Evolutionary conservation across 169 alveolate species (phyloP), one percentile per base, ranked within the genome.

Genomic region (Cryptosporidium sp.): DNA sequence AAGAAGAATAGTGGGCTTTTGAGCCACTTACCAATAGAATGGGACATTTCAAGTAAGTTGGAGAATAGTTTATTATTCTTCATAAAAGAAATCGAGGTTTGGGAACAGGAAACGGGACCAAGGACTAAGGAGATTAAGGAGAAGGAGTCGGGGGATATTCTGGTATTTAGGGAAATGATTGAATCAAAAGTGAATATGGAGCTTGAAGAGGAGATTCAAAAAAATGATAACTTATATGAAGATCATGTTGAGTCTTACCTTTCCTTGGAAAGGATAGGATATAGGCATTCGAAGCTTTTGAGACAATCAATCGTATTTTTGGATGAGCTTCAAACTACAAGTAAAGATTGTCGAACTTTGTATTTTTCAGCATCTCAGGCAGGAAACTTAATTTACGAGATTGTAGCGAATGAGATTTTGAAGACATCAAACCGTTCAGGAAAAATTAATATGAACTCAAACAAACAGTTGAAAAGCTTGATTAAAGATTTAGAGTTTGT

Each of bases 401-500:
- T 73, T 3, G 52, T 73, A 33, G 68, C 86, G 2, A 73, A 58
- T 73, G 51, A 52, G 4, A 73, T 73, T 10, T 59, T 73, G 5
- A 43, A 55, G 2, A 71, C 67, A 4, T 71, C 85, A 29, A 73
- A 59, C 31, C 43, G 33, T 41, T n/a, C 51, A 21, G 70, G 68
- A 35, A 73, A 18, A 9, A 31, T 59, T 21, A 33, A 80, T n/a
- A 65, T 37, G 41, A 61, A 41, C 35, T 43, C 69, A 0, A 80
- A 14, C 33, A 59, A n/a, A 18, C 33, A 59, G 14, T 29, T 65
- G n/a, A 45, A 41, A n/a, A 52, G 41, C 21, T 26, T 80, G 21
- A 65, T 80, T 2, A 65, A 59, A 12, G 89, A 80, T 41, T 41
- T 80, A 14, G 75, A 80, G 21, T 50, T 59, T 5, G 75, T 80